These are phyloP conservation scores for Aegilops longissima DNA, from an alignment of 176 grass and related monocot species.

Conservation along the genomic window DNA sequence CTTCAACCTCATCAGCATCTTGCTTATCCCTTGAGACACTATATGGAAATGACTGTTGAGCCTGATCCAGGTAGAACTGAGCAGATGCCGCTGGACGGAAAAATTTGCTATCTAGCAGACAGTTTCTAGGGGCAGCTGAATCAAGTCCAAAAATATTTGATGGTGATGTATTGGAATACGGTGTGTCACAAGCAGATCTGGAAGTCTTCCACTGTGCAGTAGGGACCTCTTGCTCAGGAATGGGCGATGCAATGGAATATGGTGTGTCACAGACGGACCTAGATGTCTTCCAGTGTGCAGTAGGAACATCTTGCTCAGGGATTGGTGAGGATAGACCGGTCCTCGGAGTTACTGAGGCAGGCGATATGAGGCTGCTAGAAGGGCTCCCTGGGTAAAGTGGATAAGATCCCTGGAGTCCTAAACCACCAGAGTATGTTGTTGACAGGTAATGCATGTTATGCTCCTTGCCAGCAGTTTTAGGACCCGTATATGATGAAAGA, in stretches of 20 bases:
- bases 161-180: constrained; percentile 61
- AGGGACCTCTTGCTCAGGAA: constrained; percentile 59
- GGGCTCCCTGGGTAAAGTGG: constrained; percentile 78
- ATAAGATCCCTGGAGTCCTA: constrained; percentile 65
- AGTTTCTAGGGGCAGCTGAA: constrained; percentile 69
- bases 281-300: constrained; percentile 63
- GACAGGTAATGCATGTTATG: constrained; percentile 54
- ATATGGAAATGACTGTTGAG: constrained; percentile 77
- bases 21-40: constrained; percentile 91
- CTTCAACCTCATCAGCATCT: constrained; percentile 89
- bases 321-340: constrained; percentile 83
- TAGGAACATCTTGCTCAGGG: constrained; percentile 65
- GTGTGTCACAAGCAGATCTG: constrained; percentile 79
- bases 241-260: constrained; percentile 59
- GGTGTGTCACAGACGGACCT: constrained; percentile 77
- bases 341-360: constrained; percentile 81
- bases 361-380: constrained; percentile 89
- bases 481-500: constrained; percentile 64
- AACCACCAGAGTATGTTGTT: constrained; percentile 58
- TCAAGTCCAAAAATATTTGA: constrained; percentile 75
- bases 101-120: constrained; percentile 66
- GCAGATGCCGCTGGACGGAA: constrained; percentile 71
- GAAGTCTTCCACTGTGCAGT: constrained; percentile 63
- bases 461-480: constrained; percentile 65
- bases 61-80: constrained; percentile 94